Conservation (phyloP, 345 rosid genomes). For the Sonneratia caseolaris region DNA sequence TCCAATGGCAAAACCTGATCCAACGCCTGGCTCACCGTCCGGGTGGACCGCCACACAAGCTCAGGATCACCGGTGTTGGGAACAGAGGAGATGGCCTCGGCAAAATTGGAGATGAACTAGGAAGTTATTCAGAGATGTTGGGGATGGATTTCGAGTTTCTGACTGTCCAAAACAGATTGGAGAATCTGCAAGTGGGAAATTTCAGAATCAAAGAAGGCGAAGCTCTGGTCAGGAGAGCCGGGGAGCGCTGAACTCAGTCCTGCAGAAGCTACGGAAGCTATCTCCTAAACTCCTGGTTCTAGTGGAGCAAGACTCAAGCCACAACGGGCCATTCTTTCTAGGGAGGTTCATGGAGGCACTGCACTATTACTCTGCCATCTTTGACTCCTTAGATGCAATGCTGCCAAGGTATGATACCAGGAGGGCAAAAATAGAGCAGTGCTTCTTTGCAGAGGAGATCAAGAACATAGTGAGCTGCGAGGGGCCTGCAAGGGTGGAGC, state of each 20-base stretch:
- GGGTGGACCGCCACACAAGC: conserved; percentile 18
- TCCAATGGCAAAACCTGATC: conserved; percentile 32
- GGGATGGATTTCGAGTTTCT: conserved; percentile 21
- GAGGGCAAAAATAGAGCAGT: conserved; percentile 49
- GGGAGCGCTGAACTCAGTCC: conserved; percentile 39
- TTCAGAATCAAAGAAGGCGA: conserved; percentile 19
- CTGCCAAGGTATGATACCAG: conserved; percentile 48
- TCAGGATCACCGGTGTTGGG: conserved; percentile 33
- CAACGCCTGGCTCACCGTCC: conserved; percentile 21
- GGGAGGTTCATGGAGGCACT: conserved; percentile 59
- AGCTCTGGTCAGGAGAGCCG: conserved; percentile 30
- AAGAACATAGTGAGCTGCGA: conserved; percentile 58
- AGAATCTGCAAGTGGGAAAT: conserved; percentile 23
- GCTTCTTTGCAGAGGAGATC: conserved; percentile 45
- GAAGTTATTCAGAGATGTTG: conserved; percentile 16
- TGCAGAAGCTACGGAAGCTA: conserved; percentile 21
- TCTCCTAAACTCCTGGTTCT: conserved; percentile 27
- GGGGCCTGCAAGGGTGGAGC: conserved; percentile 38
- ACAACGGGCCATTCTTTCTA: conserved; percentile 46
- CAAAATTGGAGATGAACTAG: conserved; percentile 23
- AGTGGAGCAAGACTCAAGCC: conserved; percentile 44
- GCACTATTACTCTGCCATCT: conserved; percentile 53
- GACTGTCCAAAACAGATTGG: conserved; percentile 22
- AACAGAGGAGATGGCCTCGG: conserved; percentile 15
- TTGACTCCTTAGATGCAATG: conserved; percentile 43